A percentile compares a stretch with the other conserved stretches of the same genome.
phyloP scores from a whole-genome alignment of 2,329 filamentous ascomycete species.

The Aureobasidium uvarum region DNA sequence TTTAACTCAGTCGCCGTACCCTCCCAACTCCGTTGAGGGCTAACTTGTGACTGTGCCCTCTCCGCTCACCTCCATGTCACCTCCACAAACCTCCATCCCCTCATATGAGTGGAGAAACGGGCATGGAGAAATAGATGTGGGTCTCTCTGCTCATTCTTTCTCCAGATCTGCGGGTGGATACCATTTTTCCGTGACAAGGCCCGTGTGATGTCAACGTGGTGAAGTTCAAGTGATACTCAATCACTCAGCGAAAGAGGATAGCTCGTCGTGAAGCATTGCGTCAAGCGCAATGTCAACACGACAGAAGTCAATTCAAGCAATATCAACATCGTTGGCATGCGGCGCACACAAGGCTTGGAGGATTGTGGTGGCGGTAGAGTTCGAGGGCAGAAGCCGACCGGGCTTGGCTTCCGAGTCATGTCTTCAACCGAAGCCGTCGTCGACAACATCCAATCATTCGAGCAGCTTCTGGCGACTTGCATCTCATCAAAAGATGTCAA shows the following conservation, averaged over 20 bases:
- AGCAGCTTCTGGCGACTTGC: background rate
- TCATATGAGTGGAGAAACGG: constrained; percentile 7
- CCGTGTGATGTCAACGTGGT: constrained; percentile 7
- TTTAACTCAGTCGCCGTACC: background rate
- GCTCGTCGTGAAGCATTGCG: no score
- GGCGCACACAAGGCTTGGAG: background rate
- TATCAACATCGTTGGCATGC: background rate
- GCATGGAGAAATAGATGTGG: constrained; percentile 23
- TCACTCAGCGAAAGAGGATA: no score
- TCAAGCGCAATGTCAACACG: background rate
- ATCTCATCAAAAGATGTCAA: background rate
- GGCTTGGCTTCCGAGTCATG: constrained; percentile 21
- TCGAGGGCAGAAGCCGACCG: background rate
- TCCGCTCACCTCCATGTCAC: background rate
- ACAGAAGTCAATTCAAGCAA: background rate
- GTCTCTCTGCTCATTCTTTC: constrained; percentile 12
- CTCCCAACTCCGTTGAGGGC: background rate
- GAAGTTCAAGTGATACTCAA: no score
- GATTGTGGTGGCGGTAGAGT: constrained; percentile 8
- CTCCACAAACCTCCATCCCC: background rate
- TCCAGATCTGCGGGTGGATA: constrained; percentile 23
- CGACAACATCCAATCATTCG: background rate
- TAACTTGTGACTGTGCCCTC: background rate
- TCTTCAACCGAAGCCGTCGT: constrained; percentile 6
- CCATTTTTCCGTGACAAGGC: constrained; percentile 14